phyloP scores from a whole-genome alignment of 1,139 yeast genomes.

The Kazachstania sp. region DNA sequence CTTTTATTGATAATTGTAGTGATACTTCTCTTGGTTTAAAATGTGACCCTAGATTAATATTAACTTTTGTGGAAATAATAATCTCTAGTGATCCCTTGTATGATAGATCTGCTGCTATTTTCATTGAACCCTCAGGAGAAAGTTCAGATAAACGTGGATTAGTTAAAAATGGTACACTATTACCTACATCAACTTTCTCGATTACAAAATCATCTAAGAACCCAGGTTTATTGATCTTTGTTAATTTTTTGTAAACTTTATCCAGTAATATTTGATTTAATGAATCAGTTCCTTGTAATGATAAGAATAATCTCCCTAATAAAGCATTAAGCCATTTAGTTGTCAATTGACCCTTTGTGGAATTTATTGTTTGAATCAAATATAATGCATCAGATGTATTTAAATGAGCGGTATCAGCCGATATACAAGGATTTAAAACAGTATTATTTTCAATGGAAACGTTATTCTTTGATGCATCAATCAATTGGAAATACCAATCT shows the following conservation, averaged over 20 bases:
- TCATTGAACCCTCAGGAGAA: constrained; percentile 74
- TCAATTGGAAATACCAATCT: constrained; percentile 80
- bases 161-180: constrained; percentile 70
- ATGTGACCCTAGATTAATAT: constrained; percentile 62
- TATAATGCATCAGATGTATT: constrained; percentile 63
- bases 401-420: constrained; percentile 69
- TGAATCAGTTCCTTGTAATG: constrained; percentile 61
- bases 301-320: constrained; percentile 70
- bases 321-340: constrained; percentile 88
- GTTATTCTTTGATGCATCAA: constrained; percentile 54
- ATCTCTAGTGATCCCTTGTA: constrained; percentile 70
- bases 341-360: constrained; percentile 74
- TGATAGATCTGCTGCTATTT: constrained; percentile 50
- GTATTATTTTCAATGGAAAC: background rate
- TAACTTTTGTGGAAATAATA: constrained; percentile 71
- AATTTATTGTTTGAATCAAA: constrained; percentile 65
- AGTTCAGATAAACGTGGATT: constrained; percentile 62
- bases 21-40: constrained; percentile 76
- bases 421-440: constrained; percentile 38
- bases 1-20: constrained; percentile 59
- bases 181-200: constrained; percentile 65
- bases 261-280: constrained; percentile 50
- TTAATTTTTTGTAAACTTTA: constrained; percentile 61
- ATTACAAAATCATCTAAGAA: constrained; percentile 77
- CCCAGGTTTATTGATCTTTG: constrained; percentile 77